phyloP scores from a whole-genome alignment of 164 flowering plant species.

The Sextonia rubra region DNA sequence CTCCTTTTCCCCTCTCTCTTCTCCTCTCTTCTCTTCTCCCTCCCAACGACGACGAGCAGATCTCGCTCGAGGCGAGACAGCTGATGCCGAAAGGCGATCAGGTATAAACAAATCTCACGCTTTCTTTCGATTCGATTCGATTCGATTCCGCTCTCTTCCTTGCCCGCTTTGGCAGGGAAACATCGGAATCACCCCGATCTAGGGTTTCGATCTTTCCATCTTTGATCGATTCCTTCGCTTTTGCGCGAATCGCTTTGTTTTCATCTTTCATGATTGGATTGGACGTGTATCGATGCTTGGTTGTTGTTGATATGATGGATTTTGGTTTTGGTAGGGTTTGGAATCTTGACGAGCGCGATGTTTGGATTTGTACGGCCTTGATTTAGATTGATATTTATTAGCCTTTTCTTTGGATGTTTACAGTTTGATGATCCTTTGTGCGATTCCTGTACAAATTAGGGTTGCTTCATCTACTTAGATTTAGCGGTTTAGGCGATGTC shows the following conservation, averaged over 20 bases:
- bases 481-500: too few relatives aligned
- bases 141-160: background rate
- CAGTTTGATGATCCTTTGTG: background rate
- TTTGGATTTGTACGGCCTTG: too few relatives aligned
- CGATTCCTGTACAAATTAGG: background rate
- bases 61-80: slow-evolving; percentile 37
- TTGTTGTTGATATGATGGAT: background rate
- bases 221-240: too few relatives aligned
- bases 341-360: background rate
- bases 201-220: slow-evolving; percentile 2
- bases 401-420: background rate
- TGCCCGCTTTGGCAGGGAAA: background rate
- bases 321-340: background rate
- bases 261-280: background rate
- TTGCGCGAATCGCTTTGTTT: too few relatives aligned
- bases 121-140: background rate
- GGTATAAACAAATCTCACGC: slow-evolving; percentile 22
- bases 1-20: background rate
- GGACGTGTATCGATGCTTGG: background rate
- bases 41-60: background rate
- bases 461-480: too few relatives aligned
- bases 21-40: background rate
- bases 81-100: slow-evolving; percentile 49
- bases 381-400: background rate
- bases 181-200: background rate